phyloP scores from a whole-genome alignment of 108 stramenopile genomes.

The Nitzschia putrida region DNA sequence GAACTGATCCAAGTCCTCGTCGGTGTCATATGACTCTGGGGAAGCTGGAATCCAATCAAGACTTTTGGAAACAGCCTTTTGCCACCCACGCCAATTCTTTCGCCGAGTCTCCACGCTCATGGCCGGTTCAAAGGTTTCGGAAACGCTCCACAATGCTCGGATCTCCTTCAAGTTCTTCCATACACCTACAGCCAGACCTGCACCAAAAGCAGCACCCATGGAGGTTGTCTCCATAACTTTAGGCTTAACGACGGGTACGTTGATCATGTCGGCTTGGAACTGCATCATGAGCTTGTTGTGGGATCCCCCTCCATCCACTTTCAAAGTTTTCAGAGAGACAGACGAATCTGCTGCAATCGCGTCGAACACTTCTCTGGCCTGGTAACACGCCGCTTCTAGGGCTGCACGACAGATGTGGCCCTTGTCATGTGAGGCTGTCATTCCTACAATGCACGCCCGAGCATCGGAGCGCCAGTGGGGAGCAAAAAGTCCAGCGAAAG shows the following conservation, averaged over 20 bases:
- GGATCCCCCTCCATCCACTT: constrained; percentile 94
- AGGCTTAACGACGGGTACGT: constrained; percentile 81
- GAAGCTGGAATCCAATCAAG: constrained; percentile 69
- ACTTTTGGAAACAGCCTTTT: constrained; percentile 87
- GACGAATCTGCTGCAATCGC: constrained; percentile 84
- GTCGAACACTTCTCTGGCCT: constrained; percentile 87
- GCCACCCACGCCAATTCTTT: constrained; percentile 80
- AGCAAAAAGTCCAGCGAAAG: constrained; percentile 95
- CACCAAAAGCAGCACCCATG: constrained; percentile 94
- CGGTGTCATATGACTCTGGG: too few species aligned
- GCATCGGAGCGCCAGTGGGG: constrained; percentile 96
- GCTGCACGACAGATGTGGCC: constrained; percentile 93
- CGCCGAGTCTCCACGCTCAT: constrained; percentile 67
- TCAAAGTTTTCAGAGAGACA: constrained; percentile 69
- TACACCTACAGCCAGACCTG: constrained; percentile 94
- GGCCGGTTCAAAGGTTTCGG: constrained; percentile 63
- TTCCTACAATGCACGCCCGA: constrained; percentile 91
- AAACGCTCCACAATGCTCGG: constrained; percentile 68
- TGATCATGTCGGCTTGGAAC: constrained; percentile 94
- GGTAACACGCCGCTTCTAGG: constrained; percentile 93
- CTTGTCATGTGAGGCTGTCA: constrained; percentile 88
- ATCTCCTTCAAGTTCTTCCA: constrained; percentile 88
- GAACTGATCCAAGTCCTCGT: too few species aligned
- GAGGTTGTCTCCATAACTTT: constrained; percentile 92
- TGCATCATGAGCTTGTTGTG: constrained; percentile 93